These are phyloP conservation scores for Vitellaria paradoxa DNA, from an alignment of 179 eudicot species.

Conservation along the genomic window DNA sequence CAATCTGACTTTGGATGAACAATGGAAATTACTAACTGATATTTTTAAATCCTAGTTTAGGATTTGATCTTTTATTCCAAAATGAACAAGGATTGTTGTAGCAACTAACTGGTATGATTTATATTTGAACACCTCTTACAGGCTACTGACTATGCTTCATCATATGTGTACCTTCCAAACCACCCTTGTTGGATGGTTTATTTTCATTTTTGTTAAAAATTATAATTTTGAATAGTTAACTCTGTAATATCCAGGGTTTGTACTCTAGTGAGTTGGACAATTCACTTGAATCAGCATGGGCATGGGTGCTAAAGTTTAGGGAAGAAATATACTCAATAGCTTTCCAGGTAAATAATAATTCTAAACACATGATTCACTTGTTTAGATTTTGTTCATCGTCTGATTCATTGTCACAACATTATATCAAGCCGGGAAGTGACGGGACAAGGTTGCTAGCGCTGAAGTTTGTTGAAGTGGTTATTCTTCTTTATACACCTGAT, in stretches of 20 bases:
- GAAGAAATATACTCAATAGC: constrained; percentile 79
- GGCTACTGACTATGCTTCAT: no score
- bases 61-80: not conserved
- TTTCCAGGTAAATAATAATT: constrained; percentile 59
- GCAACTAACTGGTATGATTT: not conserved
- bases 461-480: constrained; percentile 76
- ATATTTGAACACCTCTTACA: not conserved
- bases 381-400: constrained; percentile 7
- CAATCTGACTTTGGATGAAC: constrained; percentile 5
- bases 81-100: not conserved
- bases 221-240: not conserved
- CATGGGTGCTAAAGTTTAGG: constrained; percentile 70
- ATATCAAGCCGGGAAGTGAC: constrained; percentile 69
- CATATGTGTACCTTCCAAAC: not conserved
- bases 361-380: not conserved
- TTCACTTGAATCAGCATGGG: constrained; percentile 77
- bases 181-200: not conserved
- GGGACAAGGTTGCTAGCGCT: constrained; percentile 84
- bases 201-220: not conserved
- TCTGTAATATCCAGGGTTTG: constrained; percentile 52
- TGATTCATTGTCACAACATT: constrained; percentile 20
- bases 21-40: not conserved
- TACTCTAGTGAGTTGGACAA: constrained; percentile 58
- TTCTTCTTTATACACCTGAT: constrained; percentile 88
- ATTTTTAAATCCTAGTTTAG: not conserved